These are phyloP conservation scores for Dendrothele bispora DNA, from an alignment of 768 basidiomycete genomes.

Conservation along the genomic window DNA sequence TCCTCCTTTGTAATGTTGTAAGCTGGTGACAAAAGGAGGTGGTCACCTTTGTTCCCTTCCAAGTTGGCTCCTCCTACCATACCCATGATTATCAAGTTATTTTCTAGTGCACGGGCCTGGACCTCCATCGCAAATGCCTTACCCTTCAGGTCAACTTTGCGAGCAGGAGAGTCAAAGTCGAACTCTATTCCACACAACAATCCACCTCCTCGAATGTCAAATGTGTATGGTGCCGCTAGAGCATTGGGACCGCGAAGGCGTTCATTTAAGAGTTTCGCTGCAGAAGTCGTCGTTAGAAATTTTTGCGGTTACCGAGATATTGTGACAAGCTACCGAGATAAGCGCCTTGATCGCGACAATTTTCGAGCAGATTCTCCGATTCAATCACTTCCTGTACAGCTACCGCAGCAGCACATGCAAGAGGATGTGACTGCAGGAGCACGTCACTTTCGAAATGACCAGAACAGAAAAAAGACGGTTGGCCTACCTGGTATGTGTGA, in stretches of 20 bases:
- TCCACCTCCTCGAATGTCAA: constrained; percentile 83
- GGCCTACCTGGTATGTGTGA: constrained; percentile 79
- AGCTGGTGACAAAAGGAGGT: constrained; percentile 75
- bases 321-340: constrained; percentile 16
- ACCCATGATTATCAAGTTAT: constrained; percentile 72
- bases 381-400: constrained; percentile 78
- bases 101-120: constrained; percentile 67
- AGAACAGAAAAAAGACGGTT: too few species aligned
- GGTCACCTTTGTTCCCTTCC: constrained; percentile 71
- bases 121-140: constrained; percentile 66
- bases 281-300: not conserved
- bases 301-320: not conserved
- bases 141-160: constrained; percentile 49
- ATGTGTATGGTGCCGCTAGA: constrained; percentile 63
- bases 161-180: constrained; percentile 52
- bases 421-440: constrained; percentile 59
- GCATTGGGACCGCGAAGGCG: constrained; percentile 56
- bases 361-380: constrained; percentile 69
- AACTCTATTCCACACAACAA: constrained; percentile 87
- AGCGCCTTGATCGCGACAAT: constrained; percentile 57
- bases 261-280: constrained; percentile 50
- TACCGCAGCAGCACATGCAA: constrained; percentile 76
- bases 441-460: not conserved
- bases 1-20: constrained; percentile 75
- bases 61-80: constrained; percentile 68